These are phyloP conservation scores for Clonostachys solani DNA, from an alignment of 2,329 filamentous ascomycete genomes.

Conservation along the genomic window DNA sequence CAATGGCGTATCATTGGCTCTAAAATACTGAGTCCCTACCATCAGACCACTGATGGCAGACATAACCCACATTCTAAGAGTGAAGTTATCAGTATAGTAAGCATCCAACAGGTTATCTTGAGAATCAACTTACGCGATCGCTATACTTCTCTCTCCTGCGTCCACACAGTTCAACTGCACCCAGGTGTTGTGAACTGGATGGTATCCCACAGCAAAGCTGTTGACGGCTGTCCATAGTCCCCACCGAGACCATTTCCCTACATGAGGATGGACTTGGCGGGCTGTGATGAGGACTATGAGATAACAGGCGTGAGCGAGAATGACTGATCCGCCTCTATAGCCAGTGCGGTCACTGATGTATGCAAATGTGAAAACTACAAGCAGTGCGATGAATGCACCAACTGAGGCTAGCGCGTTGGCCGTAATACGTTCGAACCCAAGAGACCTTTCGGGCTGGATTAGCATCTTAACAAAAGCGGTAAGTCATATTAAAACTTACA, in stretches of 20 bases:
- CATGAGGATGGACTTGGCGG: conserved; percentile 31
- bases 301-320: conserved; percentile 37
- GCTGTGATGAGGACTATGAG: conserved; percentile 36
- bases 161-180: conserved; percentile 45
- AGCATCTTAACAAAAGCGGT: conserved; percentile 19
- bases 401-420: conserved; percentile 42
- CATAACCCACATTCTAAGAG: conserved; percentile 38
- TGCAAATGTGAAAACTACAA: conserved; percentile 41
- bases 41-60: conserved; percentile 44
- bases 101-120: neutral
- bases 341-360: conserved; percentile 41
- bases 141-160: conserved; percentile 40
- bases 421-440: conserved; percentile 37
- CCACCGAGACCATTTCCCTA: conserved; percentile 42
- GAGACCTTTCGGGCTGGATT: conserved; percentile 15
- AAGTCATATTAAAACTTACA: conserved; percentile 13
- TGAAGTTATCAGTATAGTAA: conserved; percentile 1
- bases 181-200: conserved; percentile 49
- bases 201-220: conserved; percentile 45
- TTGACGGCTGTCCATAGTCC: conserved; percentile 48
- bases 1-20: conserved; percentile 32
- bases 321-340: conserved; percentile 34
- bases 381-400: conserved; percentile 35
- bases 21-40: conserved; percentile 46
- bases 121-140: conserved; percentile 32